Evolutionary conservation across 1,139 yeast genomes (phyloP).

Genomic region (Geotrichum europaeum): DNA sequence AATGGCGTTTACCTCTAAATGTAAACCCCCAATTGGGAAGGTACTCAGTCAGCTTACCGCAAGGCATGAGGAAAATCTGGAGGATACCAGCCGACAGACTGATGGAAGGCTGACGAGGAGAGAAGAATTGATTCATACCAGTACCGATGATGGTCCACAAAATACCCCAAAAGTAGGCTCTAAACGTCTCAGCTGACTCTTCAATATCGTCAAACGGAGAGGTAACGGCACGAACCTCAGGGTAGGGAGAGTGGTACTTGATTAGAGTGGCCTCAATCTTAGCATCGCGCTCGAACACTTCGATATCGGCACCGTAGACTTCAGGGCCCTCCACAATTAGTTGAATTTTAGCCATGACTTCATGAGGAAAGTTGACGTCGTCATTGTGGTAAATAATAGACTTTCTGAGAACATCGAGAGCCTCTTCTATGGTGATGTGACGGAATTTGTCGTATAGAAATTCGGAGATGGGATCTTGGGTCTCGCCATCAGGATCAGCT

Average conservation of each 20-base stretch:
- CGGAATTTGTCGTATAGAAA: slow-evolving; percentile 40
- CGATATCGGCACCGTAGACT: slow-evolving; percentile 16
- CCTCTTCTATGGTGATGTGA: slow-evolving; percentile 38
- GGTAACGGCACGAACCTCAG: slow-evolving; percentile 46
- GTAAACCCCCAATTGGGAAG: slow-evolving; percentile 47
- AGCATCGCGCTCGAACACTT: slow-evolving; percentile 30
- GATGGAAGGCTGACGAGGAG: slow-evolving; percentile 49
- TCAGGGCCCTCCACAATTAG: slow-evolving; percentile 25
- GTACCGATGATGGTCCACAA: slow-evolving; percentile 54
- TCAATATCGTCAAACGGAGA: slow-evolving; percentile 43
- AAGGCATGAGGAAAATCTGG: slow-evolving; percentile 50
- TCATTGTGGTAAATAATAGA: slow-evolving; percentile 38
- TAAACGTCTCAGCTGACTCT: slow-evolving; percentile 42
- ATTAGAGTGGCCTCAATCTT: slow-evolving; percentile 43
- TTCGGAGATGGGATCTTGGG: slow-evolving; percentile 7
- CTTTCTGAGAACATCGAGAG: slow-evolving; percentile 40
- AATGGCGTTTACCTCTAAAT: slow-evolving; percentile 35
- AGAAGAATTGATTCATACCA: slow-evolving; percentile 52
- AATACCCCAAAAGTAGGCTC: slow-evolving; percentile 50
- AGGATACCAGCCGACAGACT: slow-evolving; percentile 43
- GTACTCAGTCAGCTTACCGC: slow-evolving; percentile 39
- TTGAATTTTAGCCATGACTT: slow-evolving; percentile 34
- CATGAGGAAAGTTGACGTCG: slow-evolving; percentile 33
- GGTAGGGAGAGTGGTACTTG: slow-evolving; percentile 42
- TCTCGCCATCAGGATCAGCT: slow-evolving; percentile 13